phyloP scores from a whole-genome alignment of 176 grass and related monocot genomes.

The Avena eriantha region DNA sequence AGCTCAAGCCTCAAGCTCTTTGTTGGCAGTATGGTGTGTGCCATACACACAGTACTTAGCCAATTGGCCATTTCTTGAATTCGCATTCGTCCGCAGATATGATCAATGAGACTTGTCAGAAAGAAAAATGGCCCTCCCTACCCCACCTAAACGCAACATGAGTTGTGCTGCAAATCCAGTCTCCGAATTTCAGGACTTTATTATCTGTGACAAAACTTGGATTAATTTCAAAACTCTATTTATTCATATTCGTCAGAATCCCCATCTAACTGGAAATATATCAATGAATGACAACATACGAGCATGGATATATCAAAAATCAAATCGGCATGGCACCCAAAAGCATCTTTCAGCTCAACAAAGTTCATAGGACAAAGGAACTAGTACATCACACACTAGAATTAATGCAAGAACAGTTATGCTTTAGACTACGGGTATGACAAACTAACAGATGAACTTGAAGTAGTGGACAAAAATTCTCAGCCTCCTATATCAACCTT shows the following conservation, averaged over 20 bases:
- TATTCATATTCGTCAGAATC: neutral
- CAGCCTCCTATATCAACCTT: no score
- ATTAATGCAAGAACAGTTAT: neutral
- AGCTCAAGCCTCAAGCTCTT: no score
- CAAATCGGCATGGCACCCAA: neutral
- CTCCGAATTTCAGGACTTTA: neutral
- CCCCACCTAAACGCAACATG: neutral
- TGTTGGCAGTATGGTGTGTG: no score
- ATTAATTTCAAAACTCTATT: neutral
- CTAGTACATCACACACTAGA: slow-evolving; percentile 4
- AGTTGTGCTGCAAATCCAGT: neutral
- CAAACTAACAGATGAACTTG: neutral
- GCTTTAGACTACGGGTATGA: neutral
- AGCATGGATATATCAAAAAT: neutral
- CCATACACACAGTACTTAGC: no score
- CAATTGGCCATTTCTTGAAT: no score
- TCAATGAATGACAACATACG: neutral
- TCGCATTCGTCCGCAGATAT: no score
- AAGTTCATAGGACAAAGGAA: neutral
- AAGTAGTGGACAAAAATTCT: neutral
- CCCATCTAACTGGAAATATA: neutral
- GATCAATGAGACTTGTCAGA: no score
- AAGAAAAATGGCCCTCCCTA: no score
- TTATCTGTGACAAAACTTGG: neutral
- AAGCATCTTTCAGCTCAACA: neutral